Percentiles rank a stretch among this genome's conserved stretches.
These are phyloP conservation scores for Ambrosia hybrid DNA, from an alignment of 140 eudicot genomes.

Conservation along the genomic window DNA sequence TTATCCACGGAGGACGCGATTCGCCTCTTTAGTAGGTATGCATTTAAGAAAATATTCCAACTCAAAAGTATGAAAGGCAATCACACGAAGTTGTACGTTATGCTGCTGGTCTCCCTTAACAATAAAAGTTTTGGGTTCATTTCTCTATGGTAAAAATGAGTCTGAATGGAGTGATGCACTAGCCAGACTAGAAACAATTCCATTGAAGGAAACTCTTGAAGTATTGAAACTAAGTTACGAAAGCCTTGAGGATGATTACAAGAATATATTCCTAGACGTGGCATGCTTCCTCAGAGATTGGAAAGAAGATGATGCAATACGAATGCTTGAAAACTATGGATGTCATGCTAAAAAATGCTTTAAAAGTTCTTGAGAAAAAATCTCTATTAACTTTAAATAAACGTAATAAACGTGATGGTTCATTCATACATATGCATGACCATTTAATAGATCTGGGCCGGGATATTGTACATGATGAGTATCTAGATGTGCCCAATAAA, in stretches of 20 bases:
- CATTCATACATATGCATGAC: no score
- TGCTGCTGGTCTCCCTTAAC: constrained; percentile 26
- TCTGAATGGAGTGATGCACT: constrained; percentile 1
- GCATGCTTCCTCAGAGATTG: background rate
- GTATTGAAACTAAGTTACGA: constrained; percentile 12
- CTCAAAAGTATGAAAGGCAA: background rate
- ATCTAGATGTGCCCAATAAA: no score
- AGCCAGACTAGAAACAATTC: background rate
- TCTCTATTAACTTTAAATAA: constrained; percentile 4
- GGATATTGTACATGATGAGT: no score
- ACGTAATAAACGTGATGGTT: accelerated
- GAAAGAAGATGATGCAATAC: background rate
- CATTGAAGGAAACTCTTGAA: background rate
- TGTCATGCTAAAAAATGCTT: constrained; percentile 6
- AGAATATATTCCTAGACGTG: constrained; percentile 24
- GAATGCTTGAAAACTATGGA: constrained; percentile 23
- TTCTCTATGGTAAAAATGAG: constrained; percentile 11
- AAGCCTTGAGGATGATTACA: constrained; percentile 2
- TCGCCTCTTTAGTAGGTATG: constrained; percentile 18
- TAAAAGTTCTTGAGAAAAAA: constrained; percentile 28
- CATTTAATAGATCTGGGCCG: no score
- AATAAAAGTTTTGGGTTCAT: constrained; percentile 24
- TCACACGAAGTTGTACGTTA: background rate
- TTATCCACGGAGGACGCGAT: constrained; percentile 5
- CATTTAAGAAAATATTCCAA: constrained; percentile 1